Evolutionary conservation across 306 rosid genomes (phyloP), one percentile per base, ranked within the genome.

Genomic region (Prinsepia uniflora): DNA sequence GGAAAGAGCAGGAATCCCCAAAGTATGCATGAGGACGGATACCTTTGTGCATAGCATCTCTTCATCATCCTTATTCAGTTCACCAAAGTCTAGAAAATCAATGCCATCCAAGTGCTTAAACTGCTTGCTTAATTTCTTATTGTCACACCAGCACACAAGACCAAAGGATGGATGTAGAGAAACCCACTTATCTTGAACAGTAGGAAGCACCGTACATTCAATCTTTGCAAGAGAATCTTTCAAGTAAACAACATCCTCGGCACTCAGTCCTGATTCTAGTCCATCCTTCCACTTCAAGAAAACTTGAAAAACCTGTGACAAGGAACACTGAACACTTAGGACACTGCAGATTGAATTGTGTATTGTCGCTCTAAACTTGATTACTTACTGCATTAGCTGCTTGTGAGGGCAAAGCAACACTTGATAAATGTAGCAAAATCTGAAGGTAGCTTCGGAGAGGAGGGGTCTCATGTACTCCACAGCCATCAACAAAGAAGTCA

Each of bases 171-270:
- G 89, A 78, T 90, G 96, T 71, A 93, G 81, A 18, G 98, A 93
- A 61, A 86, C 97, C 98, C 98, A 93, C 81, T 74, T 90, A 81
- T 93, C 96, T 72, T 85, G 96, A 66, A 78, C 80, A 53, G 98
- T 88, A 40, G 98, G 98, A 81, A 93, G 98, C 80, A 93, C 87
- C 4, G 74, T 68, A 75, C 70, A 86, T 73, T 93, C 89, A 61
- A 77, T 60, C 76, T 74, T 86, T 54, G 62, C 59, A 53, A 93
- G 90, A 72, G 86, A 84, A 36, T 88, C 90, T 82, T 87, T 90
- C 79, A 93, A 72, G 81, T 80, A 85, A 42, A 45, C 64, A 74
- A 83, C 75, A 69, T 87, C 94, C 58, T 84, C 96, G 48, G 74
- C 57, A 75, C 83, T 78, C 71, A 90, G 78, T 70, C 86, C 96